Base-by-base conservation (phyloP, 1,284 basidiomycete genomes). In the Gymnopus androsaceus region DNA sequence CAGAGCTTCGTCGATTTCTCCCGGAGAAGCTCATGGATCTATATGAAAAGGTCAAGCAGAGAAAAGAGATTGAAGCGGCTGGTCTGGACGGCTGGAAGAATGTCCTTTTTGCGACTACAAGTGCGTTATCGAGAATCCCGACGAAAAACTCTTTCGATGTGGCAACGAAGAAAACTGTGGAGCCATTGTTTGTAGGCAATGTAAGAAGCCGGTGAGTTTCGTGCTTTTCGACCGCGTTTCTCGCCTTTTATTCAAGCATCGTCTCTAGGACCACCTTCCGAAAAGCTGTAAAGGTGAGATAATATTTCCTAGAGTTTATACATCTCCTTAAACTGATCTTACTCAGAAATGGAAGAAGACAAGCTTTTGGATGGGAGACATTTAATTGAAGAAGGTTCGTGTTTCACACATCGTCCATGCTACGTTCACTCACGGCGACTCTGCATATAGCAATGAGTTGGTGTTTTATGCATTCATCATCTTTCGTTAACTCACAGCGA, bases 51-150 rank as follows among this genome's bases (percentile, higher is more conserved):
- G 81, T 94, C 27, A 81, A 81, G 60, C 89, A 90, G 65, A 80
- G 81, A 37, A 87, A 88, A 66, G 90, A 93, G 63, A 82, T 95
- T 45, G 85, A 88, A 57, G 79, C 79, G 1, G 92, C 92, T 3
- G 83, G 79, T 0, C 59, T 92, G 23, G 88, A 88, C 49, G 81
- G 81, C 75, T 95, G 8, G 92, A 94, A 70, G 89, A 88, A 64
- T 95, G 93, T 66, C 93, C 93, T 2, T 90, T 87, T 61, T 95
- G 93, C 71, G 89, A 92, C 15, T 95, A 83, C 72, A 89, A 86
- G 55, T 84, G 84, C 55, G 84, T 92, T 27, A 89, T 94, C 55
- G 92, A 94, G 37, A 89, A 88, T 62, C 75, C 79, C 41, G 73
- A 84, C 48, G 92, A 94, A 71, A 90, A 85, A 68, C 73, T 94